Base-by-base conservation (phyloP, 805 yeast species). In the Pichia heedii region DNA sequence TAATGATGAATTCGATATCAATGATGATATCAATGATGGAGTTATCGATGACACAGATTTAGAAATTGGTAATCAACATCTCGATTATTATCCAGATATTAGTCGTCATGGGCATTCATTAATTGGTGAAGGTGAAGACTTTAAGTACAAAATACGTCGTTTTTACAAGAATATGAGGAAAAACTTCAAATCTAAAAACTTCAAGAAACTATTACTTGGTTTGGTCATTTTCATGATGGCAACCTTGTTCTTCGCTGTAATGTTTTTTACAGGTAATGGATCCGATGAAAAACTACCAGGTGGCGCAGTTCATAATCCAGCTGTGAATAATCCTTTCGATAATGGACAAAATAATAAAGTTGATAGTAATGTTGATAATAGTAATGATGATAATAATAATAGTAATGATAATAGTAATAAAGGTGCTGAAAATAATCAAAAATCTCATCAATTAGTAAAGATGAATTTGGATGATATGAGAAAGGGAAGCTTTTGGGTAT, bases 401-500 rank as follows among this genome's bases (percentile, higher is more conserved):
- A 19, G 15, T 8, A 27, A 33, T 26, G 38, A 30, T 21, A 8
- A 13, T 12, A n/a, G 11, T 1, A 12, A 26, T 7, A 12, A 19
- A 11, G 40, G 5, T 6, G 7, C 27, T 24, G 7, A 8, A 24
- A 24, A 32, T 9, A n/a, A 32, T 32, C 19, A 32, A 16, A 20
- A 32, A 16, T 9, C 2, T 9, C 21, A 11, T 18, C 20, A 36
- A 12, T 32, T 42, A 4, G 49, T 49, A 33, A 48, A 48, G 38
- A 49, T 65, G 52, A 49, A 56, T 12, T 38, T 66, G 19, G 44
- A 50, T 5, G 65, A 57, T 22, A 51, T 52, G 44, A 49, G 66
- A 38, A 41, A 41, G 45, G 70, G 68, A 0, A 22, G 42, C 7
- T 65, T 54, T 39, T 57, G 55, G 43, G 58, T 55, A 3, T 58